Base-by-base conservation (phyloP, 208 protist species). In the Acanthamoeba sp. region DNA sequence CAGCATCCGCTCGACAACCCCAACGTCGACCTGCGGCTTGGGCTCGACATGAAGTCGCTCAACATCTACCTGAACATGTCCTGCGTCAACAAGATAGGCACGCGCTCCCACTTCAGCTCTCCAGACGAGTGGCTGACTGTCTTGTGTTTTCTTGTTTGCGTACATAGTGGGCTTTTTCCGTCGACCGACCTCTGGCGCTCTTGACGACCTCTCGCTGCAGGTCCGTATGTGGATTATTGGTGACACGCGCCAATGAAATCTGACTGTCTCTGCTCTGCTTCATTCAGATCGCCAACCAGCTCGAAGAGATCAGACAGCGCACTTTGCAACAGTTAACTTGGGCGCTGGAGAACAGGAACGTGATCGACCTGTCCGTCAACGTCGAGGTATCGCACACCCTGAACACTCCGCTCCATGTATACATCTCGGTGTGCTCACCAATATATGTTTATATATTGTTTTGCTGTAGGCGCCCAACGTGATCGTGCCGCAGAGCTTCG, bases 21-120 rank as follows among this genome's bases (percentile, higher is more conserved):
- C 22, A 91, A 91, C 36, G 85, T 91, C 24, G 85, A 91, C 24
- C 27, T 91, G 34, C 38, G 85, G 34, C 85, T 91, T 5, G 85
- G 85, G 16, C 38, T 91, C 18, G 85, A 64, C 27, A 91, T 91
- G 85, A 91, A 91, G 24, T 45, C 85, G 55, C 59, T 91, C 57
- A 91, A 91, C 38, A 36, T 91, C 36, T 64, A 73, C n/a, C 85
- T 91, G 36, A 91, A 91, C 57, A 91, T 91, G 85, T 55, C 27
- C 38, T 71, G 50, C n/a, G 85, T 91, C 14, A 71, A 91, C 55
- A 91, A 91, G 85, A 91, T 91, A 1, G 85, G 78, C 57, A 34
- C 20, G 69, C 22, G 22, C 38, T 16, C 18, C 34, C n/a, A n/a
- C n/a, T n/a, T n/a, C n/a, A n/a, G n/a, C n/a, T n/a, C n/a, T n/a